Evolutionary conservation across 1,139 yeast species (phyloP).

Genomic region (Kazachstania sp.): DNA sequence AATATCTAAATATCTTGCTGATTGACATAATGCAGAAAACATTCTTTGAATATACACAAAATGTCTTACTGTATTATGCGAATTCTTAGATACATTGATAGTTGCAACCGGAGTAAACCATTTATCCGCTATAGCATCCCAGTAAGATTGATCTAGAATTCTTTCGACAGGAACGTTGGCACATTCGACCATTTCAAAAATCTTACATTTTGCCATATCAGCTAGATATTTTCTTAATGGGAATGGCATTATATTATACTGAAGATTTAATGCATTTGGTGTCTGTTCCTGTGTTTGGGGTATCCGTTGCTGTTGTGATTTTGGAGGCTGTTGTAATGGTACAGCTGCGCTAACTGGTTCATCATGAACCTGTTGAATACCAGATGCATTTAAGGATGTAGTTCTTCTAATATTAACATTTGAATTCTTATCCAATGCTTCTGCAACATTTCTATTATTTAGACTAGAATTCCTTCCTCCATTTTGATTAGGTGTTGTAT

Average conservation of each 20-base stretch:
- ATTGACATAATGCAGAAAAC: slow-evolving; percentile 53
- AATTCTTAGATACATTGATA: slow-evolving; percentile 34
- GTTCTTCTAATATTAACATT: background rate
- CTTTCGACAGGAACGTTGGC: slow-evolving; percentile 19
- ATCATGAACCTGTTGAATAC: background rate
- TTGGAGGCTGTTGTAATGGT: no score
- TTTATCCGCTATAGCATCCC: slow-evolving; percentile 40
- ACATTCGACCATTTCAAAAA: slow-evolving; percentile 18
- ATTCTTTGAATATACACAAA: slow-evolving; percentile 53
- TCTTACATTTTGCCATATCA: slow-evolving; percentile 19
- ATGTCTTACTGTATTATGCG: slow-evolving; percentile 42
- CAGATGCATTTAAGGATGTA: background rate
- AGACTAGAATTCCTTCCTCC: no score
- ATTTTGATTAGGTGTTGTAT: no score
- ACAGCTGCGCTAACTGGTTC: no score
- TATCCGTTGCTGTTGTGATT: no score
- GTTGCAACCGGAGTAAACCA: slow-evolving; percentile 43
- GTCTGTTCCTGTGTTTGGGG: background rate
- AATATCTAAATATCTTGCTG: slow-evolving; percentile 48
- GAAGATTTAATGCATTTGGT: background rate
- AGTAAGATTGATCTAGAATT: slow-evolving; percentile 36
- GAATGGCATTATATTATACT: background rate
- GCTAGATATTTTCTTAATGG: slow-evolving; percentile 17
- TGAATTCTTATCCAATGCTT: no score
- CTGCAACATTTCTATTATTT: no score